These are phyloP conservation scores for Colletotrichum sp. DNA, from an alignment of 2,329 filamentous ascomycete genomes.

Conservation along the genomic window DNA sequence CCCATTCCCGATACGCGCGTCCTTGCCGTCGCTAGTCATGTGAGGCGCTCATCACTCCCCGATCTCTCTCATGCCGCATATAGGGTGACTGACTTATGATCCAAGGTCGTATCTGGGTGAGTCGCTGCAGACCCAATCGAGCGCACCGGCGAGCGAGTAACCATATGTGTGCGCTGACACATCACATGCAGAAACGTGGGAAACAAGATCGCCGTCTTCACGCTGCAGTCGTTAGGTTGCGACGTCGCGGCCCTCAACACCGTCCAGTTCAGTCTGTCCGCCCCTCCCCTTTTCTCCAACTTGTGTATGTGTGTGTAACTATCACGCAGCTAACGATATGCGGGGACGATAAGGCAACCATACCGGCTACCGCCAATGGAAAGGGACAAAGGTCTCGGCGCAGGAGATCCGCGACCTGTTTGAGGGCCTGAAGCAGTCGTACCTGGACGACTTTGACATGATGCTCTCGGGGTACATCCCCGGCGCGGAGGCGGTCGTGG, in stretches of 20 bases:
- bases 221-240: constrained; percentile 90
- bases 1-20: constrained; percentile 68
- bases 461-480: constrained; percentile 95
- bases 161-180: not conserved
- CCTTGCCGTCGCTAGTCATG: constrained; percentile 92
- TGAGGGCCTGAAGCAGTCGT: constrained; percentile 79
- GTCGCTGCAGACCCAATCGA: constrained; percentile 6
- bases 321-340: not conserved
- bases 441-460: constrained; percentile 89
- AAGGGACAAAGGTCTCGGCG: constrained; percentile 81
- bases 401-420: constrained; percentile 85
- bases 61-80: constrained; percentile 5
- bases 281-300: not conserved
- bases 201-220: constrained; percentile 95
- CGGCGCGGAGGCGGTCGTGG: constrained; percentile 80
- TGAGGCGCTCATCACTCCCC: constrained; percentile 52
- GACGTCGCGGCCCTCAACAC: constrained; percentile 95
- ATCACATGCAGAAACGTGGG: constrained; percentile 79
- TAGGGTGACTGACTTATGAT: constrained; percentile 22
- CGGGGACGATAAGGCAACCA: constrained; percentile 77
- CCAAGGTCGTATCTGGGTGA: constrained; percentile 49
- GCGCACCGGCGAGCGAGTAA: not conserved
- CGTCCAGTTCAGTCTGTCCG: constrained; percentile 88
- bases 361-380: constrained; percentile 88
- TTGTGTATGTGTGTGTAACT: not conserved